Conservation (phyloP, 305 asterid genomes). For the Fraxinus ornus region DNA sequence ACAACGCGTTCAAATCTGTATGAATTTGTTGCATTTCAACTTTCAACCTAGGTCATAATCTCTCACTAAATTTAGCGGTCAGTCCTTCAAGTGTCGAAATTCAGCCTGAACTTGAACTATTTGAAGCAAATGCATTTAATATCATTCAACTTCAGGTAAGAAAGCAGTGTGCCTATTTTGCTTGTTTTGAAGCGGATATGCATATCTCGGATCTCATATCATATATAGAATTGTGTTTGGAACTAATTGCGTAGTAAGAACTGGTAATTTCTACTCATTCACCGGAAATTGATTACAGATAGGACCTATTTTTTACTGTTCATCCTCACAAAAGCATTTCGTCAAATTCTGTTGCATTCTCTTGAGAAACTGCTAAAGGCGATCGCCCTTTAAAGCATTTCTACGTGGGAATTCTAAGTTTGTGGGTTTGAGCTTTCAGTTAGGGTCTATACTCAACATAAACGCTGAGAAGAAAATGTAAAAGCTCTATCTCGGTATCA, state of each 20-base stretch:
- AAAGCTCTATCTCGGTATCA: not conserved
- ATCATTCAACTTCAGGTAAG: constrained; percentile 2
- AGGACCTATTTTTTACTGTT: not conserved
- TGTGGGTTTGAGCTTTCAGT: not conserved
- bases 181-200: not conserved
- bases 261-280: not conserved
- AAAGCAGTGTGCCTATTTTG: not conserved
- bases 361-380: not conserved
- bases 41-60: not conserved
- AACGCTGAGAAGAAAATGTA: not conserved
- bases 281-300: not conserved
- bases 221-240: not conserved
- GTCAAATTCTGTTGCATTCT: not conserved
- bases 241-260: not conserved
- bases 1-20: not conserved
- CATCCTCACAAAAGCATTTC: not conserved
- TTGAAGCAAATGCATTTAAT: constrained; percentile 1
- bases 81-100: not conserved
- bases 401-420: not conserved
- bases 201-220: not conserved
- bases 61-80: not conserved
- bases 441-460: not conserved
- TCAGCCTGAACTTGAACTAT: not conserved
- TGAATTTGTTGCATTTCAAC: not conserved
- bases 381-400: not conserved